Evolutionary conservation across 2,329 filamentous ascomycete species (phyloP), one percentile per base, ranked within the genome.

Genomic region (Beauveria sp.): DNA sequence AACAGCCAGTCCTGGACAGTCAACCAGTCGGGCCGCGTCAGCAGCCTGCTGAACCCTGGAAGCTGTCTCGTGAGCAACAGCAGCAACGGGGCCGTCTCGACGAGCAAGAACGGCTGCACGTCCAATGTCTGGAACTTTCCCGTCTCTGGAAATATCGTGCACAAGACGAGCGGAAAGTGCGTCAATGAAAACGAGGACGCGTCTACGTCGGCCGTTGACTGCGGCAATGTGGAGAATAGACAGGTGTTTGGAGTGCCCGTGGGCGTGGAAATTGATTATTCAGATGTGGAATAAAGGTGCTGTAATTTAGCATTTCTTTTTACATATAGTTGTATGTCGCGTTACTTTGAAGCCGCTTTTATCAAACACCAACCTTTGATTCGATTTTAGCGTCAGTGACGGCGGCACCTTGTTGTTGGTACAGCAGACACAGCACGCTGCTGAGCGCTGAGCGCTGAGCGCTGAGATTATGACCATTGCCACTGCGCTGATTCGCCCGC

Each of bases 241-340:
- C 78, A 80, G 66, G 78, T 79, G 10, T 70, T 79, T 65, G 76
- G 72, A 12, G 65, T 79, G 57, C 77, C 78, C 1, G 74, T 75
- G 65, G 78, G 78, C 0, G 64, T 66, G 22, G 50, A 55, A 26
- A 57, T 62, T 58, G 46, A 58, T 38, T 58, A 50, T 38, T 58
- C 46, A 2, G 28, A 58, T 24, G 22, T 24, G 22, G 22, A 16
- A 3, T 18, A 22, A 16, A 34, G 12, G 14, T 38, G 34, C 34
- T 38, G 12, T 14, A 38, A 16, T 38, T 1, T 38, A 5, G 14
- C 34, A 38, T 16, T 38, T 34, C 12, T 5, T 34, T 14, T 34
- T 12, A 34, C 10, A 1, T 14, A 4, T 1, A 38, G 1, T 38
- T 38, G 12, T 38, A 14, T 10, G 4, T 38, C 5, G 12, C 5